A percentile compares a stretch with the other conserved stretches of the same genome.
These are phyloP conservation scores for Plasmodium reichenowi DNA, from an alignment of 169 alveolate genomes.

Conservation along the genomic window DNA sequence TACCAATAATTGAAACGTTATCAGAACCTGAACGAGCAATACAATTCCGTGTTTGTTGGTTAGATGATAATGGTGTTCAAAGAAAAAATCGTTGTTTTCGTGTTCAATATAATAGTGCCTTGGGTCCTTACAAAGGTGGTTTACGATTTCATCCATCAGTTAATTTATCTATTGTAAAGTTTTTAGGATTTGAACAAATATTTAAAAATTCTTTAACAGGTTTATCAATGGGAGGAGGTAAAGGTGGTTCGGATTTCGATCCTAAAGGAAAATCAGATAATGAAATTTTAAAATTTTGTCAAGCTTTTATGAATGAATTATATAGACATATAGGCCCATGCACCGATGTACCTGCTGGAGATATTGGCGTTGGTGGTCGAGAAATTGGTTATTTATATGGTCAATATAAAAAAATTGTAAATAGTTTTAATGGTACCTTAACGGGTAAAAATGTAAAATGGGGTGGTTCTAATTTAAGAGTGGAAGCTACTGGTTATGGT, in stretches of 20 bases:
- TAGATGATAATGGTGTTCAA: slow-evolving; percentile 85
- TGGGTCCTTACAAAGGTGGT: slow-evolving; percentile 93
- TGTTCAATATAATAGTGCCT: slow-evolving; percentile 87
- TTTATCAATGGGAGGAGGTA: slow-evolving; percentile 89
- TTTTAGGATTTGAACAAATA: slow-evolving; percentile 91
- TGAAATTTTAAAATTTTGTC: slow-evolving; percentile 89
- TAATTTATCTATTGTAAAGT: slow-evolving; percentile 87
- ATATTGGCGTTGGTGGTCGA: slow-evolving; percentile 91
- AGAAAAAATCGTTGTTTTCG: slow-evolving; percentile 88
- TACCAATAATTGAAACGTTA: slow-evolving; percentile 80
- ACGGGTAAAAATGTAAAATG: slow-evolving; percentile 89
- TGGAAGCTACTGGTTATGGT: slow-evolving; percentile 93
- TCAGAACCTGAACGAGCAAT: slow-evolving; percentile 87
- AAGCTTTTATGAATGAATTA: slow-evolving; percentile 86
- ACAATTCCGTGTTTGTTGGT: slow-evolving; percentile 86
- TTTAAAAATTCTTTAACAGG: slow-evolving; percentile 90
- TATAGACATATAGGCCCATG: slow-evolving; percentile 87
- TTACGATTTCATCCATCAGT: slow-evolving; percentile 90
- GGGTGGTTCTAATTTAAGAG: slow-evolving; percentile 90
- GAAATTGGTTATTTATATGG: slow-evolving; percentile 91
- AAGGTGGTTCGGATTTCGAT: slow-evolving; percentile 92
- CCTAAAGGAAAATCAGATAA: slow-evolving; percentile 90
- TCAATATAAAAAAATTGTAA: slow-evolving; percentile 86
- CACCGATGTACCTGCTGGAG: slow-evolving; percentile 93
- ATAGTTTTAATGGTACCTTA: slow-evolving; percentile 85